Conservation (phyloP, 805 yeast genomes). For the Teunomyces barrocoloradensis region DNA sequence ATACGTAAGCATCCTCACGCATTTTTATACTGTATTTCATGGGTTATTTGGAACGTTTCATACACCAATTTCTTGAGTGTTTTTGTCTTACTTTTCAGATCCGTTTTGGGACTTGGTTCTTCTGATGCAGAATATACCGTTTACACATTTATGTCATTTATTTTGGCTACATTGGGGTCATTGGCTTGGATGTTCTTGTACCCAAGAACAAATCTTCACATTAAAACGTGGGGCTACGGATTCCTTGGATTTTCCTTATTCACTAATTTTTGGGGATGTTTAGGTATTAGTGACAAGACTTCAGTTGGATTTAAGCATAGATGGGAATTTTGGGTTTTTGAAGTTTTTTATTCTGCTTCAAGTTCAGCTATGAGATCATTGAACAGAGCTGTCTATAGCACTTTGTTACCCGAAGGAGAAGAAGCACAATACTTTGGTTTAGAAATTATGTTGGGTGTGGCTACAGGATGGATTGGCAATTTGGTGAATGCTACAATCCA, state of each 20-base stretch:
- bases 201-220: constrained; percentile 19
- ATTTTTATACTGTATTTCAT: constrained; percentile 32
- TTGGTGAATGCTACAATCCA: constrained; percentile 39
- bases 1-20: constrained; percentile 33
- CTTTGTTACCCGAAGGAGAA: constrained; percentile 39
- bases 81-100: constrained; percentile 34
- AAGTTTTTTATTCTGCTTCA: constrained; percentile 31
- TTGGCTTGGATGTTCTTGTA: constrained; percentile 36
- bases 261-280: constrained; percentile 38
- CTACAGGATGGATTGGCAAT: constrained; percentile 42
- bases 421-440: constrained; percentile 45
- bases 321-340: constrained; percentile 45
- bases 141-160: constrained; percentile 35
- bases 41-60: constrained; percentile 43
- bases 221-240: constrained; percentile 36
- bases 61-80: constrained; percentile 34
- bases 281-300: constrained; percentile 27
- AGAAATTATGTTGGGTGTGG: constrained; percentile 38
- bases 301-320: constrained; percentile 39
- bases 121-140: constrained; percentile 40
- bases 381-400: constrained; percentile 35
- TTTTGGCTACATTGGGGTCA: constrained; percentile 34
- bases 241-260: constrained; percentile 30
- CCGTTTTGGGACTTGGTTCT: constrained; percentile 37
- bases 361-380: constrained; percentile 36